Evolutionary conservation across 148 eudicot genomes (phyloP).

Genomic region (Spergularia marina): DNA sequence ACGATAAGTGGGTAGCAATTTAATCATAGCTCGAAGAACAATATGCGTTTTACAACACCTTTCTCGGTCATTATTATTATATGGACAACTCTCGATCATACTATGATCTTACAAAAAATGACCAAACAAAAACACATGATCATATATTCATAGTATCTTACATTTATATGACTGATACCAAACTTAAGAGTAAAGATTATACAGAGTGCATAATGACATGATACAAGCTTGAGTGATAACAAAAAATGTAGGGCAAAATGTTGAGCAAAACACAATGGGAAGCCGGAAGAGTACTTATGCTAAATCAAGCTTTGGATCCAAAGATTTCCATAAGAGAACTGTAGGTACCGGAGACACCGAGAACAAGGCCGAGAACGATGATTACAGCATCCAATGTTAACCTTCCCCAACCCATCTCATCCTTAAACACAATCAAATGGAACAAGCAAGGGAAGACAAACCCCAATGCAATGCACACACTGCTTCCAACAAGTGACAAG

Average conservation of each 20-base stretch:
- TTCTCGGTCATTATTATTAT: neutral
- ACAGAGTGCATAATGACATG: constrained; percentile 7
- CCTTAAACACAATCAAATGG: constrained; percentile 57
- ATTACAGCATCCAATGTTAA: constrained; percentile 39
- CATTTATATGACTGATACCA: constrained; percentile 6
- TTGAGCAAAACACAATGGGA: neutral
- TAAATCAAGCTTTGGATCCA: constrained; percentile 38
- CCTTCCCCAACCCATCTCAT: constrained; percentile 46
- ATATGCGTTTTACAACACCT: neutral
- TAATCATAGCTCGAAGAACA: no score
- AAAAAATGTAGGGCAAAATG: neutral
- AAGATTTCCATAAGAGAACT: constrained; percentile 55
- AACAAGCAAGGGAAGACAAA: constrained; percentile 84
- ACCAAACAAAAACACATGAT: constrained; percentile 9
- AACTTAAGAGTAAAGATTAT: neutral
- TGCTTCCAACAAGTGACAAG: constrained; percentile 83
- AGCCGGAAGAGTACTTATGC: neutral
- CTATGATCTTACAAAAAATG: constrained; percentile 4
- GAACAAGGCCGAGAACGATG: constrained; percentile 46
- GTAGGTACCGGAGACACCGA: constrained; percentile 67
- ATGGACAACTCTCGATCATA: constrained; percentile 12
- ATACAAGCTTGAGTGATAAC: constrained; percentile 8
- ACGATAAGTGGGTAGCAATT: no score
- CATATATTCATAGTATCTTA: neutral
- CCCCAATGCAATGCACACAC: constrained; percentile 66